A percentile compares a stretch with the other conserved stretches of the same genome.
phyloP scores from a whole-genome alignment of 2,329 filamentous ascomycete species.

The Rhinocladiella mackenziei region DNA sequence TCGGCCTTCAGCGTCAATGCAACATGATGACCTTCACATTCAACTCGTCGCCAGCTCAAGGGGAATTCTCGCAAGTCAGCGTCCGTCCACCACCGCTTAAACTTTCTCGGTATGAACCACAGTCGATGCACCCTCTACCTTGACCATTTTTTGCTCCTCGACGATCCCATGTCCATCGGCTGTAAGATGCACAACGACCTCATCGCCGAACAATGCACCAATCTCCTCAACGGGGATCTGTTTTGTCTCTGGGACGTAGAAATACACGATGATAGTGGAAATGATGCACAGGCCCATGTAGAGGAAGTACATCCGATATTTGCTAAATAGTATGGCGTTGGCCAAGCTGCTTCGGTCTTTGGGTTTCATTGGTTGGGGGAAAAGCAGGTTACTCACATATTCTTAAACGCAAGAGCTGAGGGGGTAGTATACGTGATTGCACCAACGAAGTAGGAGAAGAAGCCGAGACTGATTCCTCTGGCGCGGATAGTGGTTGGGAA shows the following conservation, averaged over 20 bases:
- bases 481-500: background rate
- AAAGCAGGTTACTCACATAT: background rate
- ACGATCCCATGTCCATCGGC: background rate
- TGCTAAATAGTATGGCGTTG: too few species aligned
- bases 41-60: too few species aligned
- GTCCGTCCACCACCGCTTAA: too few species aligned
- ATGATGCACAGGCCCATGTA: conserved; percentile 12
- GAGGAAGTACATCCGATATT: conserved; percentile 27
- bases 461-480: background rate
- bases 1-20: too few species aligned
- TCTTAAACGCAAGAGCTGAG: background rate
- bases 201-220: conserved; percentile 34
- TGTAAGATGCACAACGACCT: conserved; percentile 5
- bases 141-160: too few species aligned
- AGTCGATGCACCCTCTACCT: too few species aligned
- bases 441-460: conserved; percentile 13
- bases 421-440: conserved; percentile 10
- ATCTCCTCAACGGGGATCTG: conserved; percentile 36
- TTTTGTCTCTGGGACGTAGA: conserved; percentile 32
- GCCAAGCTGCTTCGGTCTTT: too few species aligned
- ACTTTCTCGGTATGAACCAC: too few species aligned
- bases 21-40: too few species aligned
- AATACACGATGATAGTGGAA: conserved; percentile 3
- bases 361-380: too few species aligned
- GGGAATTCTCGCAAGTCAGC: too few species aligned